Base-by-base conservation (phyloP, 441 rosid species). In the Adansonia madagascariensis region DNA sequence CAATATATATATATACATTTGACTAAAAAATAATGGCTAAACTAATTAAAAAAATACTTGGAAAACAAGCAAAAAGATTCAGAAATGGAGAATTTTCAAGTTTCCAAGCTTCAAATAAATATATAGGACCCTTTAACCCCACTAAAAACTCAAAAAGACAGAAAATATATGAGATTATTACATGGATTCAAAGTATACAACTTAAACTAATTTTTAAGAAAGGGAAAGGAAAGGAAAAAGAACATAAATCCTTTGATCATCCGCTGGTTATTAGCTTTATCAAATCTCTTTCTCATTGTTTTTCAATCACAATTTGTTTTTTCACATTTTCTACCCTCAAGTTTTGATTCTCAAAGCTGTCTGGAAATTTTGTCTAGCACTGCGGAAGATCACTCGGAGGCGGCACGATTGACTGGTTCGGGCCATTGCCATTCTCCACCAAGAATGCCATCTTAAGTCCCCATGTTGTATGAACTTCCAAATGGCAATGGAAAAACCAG, bases 391-490 rank as follows among this genome's bases (percentile, higher is more conserved):
- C 92, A 10, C 11, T 78, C 1, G 91, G 92, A 35, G 91, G 91
- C 15, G 91, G 89, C 61, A 77, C 57, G n/a, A 87, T 69, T 71
- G 94, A 86, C 76, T 86, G 81, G 75, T 85, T 87, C 7, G 89
- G 88, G 76, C 91, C 91, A 8, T 78, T 72, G 0, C 92, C 92
- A 79, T 87, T 82, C 4, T 87, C 91, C 44, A 90, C 94, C 80
- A 88, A 39, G 78, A 90, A 90, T 74, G 89, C 94, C 94, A 87
- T 90, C 72, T 84, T 85, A 6, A 89, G 85, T 18, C 89, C 89
- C 91, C 86, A 87, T 47, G 89, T 76, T 72, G 91, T 86, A 76
- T 87, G 89, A 71, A 86, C 88, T 79, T 89, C 92, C 82, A 89
- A 71, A 79, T 89, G 92, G 74, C 89, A 86, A 66, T 87, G 89